Evolutionary conservation across 352 stramenopile species (phyloP).

Genomic region (Pythium diclinum): DNA sequence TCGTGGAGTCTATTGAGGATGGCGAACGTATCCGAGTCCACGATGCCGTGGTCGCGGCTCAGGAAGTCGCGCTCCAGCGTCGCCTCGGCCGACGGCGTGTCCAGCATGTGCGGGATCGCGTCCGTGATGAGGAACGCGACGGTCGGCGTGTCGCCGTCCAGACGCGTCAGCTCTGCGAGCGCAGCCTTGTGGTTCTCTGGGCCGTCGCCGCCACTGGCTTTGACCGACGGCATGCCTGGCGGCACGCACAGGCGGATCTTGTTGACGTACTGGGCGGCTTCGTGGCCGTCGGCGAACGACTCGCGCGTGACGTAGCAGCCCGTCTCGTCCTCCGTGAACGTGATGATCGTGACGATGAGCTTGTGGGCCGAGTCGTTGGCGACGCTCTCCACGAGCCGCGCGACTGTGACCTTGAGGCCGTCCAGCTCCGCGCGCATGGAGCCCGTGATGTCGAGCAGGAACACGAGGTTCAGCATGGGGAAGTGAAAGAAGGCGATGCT

Average conservation of each 20-base stretch:
- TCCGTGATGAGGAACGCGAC: conserved; percentile 72
- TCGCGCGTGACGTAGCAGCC: conserved; percentile 63
- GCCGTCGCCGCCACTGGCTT: conserved; percentile 51
- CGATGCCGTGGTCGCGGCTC: conserved; percentile 41
- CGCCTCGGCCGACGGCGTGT: conserved; percentile 35
- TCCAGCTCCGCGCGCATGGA: conserved; percentile 59
- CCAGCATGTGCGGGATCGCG: conserved; percentile 45
- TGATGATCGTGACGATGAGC: conserved; percentile 71
- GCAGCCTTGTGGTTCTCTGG: conserved; percentile 71
- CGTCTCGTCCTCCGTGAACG: conserved; percentile 49
- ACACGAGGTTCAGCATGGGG: conserved; percentile 63
- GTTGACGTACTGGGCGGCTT: conserved; percentile 40
- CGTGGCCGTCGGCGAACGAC: conserved; percentile 52
- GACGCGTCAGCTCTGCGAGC: conserved; percentile 43
- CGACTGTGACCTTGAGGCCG: conserved; percentile 55
- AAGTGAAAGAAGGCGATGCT: not conserved
- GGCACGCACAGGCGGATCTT: conserved; percentile 43
- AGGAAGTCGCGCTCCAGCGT: conserved; percentile 42
- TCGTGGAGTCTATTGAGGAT: conserved; percentile 42
- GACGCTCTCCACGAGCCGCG: conserved; percentile 44
- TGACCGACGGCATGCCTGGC: conserved; percentile 31
- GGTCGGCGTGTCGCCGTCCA: conserved; percentile 51
- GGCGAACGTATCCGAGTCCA: conserved; percentile 53
- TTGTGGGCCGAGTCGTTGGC: conserved; percentile 44
- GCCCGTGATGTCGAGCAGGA: conserved; percentile 73